Evolutionary conservation across 2,329 filamentous ascomycete genomes (phyloP).

Genomic region (Penicillium psychrosexuale): DNA sequence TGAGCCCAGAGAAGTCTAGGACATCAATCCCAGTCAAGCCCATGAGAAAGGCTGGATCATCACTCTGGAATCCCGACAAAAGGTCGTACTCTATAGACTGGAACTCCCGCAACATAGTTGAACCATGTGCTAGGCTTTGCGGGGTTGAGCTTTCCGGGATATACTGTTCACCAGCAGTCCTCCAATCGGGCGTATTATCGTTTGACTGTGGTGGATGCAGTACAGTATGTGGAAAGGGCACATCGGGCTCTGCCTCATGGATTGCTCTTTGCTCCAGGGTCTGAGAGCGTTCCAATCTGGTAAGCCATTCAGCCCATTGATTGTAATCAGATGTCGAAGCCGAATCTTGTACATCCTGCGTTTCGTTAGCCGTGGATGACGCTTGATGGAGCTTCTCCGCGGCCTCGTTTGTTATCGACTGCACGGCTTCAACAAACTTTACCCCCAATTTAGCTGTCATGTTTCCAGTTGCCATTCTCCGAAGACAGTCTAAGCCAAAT

Average conservation of each 20-base stretch:
- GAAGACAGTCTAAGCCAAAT: constrained; percentile 34
- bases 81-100: not conserved
- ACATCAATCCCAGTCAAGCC: constrained; percentile 29
- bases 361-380: not conserved
- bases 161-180: not conserved
- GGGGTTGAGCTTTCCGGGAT: not conserved
- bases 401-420: constrained; percentile 28
- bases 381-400: constrained; percentile 6
- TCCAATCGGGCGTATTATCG: not conserved
- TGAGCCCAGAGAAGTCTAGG: constrained; percentile 20
- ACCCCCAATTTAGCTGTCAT: constrained; percentile 28
- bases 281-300: not conserved
- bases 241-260: not conserved
- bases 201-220: not conserved
- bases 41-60: constrained; percentile 29
- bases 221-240: not conserved
- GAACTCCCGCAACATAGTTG: not conserved
- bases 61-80: constrained; percentile 15
- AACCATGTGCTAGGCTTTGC: not conserved
- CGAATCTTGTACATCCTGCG: not conserved
- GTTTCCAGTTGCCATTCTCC: constrained; percentile 36
- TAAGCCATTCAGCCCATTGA: constrained; percentile 12
- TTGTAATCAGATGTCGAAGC: constrained; percentile 3
- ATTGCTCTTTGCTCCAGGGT: not conserved
- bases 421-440: constrained; percentile 28